Conservation (phyloP, 306 rosid genomes). For the Prunus armeniaca region DNA sequence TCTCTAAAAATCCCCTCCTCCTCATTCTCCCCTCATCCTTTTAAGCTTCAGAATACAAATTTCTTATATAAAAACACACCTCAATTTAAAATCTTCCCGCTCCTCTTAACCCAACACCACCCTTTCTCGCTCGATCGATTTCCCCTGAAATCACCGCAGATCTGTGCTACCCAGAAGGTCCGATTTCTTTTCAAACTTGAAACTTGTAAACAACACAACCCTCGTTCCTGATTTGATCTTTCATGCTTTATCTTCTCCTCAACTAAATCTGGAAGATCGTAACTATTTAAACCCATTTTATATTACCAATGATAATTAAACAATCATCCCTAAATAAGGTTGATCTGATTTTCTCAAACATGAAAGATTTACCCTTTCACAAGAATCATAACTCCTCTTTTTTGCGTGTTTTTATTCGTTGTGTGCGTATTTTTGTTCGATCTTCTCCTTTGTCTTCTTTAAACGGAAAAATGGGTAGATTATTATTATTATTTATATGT, state of each 20-base stretch:
- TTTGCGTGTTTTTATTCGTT: not conserved
- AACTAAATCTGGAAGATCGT: not conserved
- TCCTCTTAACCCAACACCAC: not conserved
- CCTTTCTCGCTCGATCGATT: not conserved
- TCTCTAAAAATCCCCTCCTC: constrained; percentile 4
- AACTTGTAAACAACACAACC: constrained; percentile 8
- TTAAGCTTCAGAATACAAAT: constrained; percentile 21
- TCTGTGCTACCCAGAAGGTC: constrained; percentile 15
- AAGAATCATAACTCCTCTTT: not conserved
- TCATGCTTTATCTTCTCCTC: not conserved
- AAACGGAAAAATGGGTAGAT: not conserved
- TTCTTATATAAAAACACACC: constrained; percentile 35
- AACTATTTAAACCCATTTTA: not conserved
- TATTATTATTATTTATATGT: not conserved
- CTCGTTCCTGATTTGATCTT: not conserved
- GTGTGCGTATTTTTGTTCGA: not conserved
- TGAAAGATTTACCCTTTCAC: not conserved
- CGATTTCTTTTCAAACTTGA: constrained; percentile 10
- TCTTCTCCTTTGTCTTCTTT: not conserved
- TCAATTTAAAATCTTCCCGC: constrained; percentile 63
- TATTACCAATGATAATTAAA: too few relatives aligned
- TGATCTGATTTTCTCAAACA: not conserved
- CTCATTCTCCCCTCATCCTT: constrained; percentile 19
- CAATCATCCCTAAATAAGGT: not conserved
- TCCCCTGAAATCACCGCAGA: not conserved